Evolutionary conservation across 2,329 filamentous ascomycete genomes (phyloP), one percentile per base, ranked within the genome.

Genomic region (Elsinoe batatas): DNA sequence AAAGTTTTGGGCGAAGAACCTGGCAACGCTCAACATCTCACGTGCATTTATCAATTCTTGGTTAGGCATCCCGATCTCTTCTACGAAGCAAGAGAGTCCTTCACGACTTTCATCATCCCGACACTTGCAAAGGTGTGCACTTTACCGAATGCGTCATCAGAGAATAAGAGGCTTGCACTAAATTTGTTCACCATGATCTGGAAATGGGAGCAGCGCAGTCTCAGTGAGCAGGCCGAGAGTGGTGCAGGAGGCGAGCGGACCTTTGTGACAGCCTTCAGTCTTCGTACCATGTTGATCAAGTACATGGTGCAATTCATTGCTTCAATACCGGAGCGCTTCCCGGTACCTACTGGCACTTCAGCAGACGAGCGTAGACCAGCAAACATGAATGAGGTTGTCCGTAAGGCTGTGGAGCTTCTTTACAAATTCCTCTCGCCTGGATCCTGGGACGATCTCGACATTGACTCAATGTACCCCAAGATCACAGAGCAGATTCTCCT

Each of bases 241-340:
- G 40, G 40, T 10, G 37, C 22, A 20, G 53, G 46, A 44, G 53
- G 26, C 26, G 53, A 55, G 26, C 38, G 53, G 3, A 55, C 26
- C 13, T 55, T 55, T 42, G 71, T 75, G 20, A 73, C 73, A 12
- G 65, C 62, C 15, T 68, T 79, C 0, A 68, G 79, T 1, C 82
- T 87, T 54, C 82, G 91, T 17, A 79, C 84, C 42, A 85, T 89
- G 69, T 85, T 98, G 75, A 80, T 96, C 47, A 96, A 95, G 70
- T 98, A 97, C 65, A 79, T 98, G 32, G 87, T 97, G 30, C 88
- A 93, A 58, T 97, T 97, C 70, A 95, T 97, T 62, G 91, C 90
- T 1, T 87, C 89, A 51, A 77, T 96, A 18, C 85, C 87, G 15
- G 93, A 97, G 69, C 82, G 91, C 33, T 96, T 87, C 67, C 83